Base-by-base conservation (phyloP, 768 basidiomycete genomes). In the Calvatia gigantea region DNA sequence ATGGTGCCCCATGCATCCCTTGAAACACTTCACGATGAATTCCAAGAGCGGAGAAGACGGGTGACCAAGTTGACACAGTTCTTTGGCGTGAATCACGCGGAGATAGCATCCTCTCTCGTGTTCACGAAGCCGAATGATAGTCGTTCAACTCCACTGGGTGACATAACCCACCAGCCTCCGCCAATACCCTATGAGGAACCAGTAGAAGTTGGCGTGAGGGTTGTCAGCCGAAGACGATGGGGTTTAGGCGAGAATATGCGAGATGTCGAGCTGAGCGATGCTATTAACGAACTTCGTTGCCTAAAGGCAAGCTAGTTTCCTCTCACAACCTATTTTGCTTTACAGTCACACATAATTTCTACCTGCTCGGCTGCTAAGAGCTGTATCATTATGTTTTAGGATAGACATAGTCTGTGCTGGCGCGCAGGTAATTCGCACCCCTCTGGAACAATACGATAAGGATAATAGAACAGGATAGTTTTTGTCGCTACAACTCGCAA, bases 51-150 rank as follows among this genome's bases (percentile, higher is more conserved):
- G 33, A 68, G 76, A n/a, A 65, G 74, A 6, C 76, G 80, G 28
- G 75, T 75, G n/a, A 76, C 75, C 54, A 85, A 84, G 64, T 66
- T 85, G 38, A 72, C 79, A 23, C 76, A 75, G 41, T 83, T 85
- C 67, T 84, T 84, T 64, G 82, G 82, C 12, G 81, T 83, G 29
- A 72, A 67, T 25, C 76, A 75, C 60, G 68, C 75, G 51, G 77
- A 80, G 59, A 69, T 84, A 27, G 65, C 71, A 3, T 58, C 65
- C 23, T 65, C 69, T 2, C 43, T 67, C 11, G 38, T 57, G 29
- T 43, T 21, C 29, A 28, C 44, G 21, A 49, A 56, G 28, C 35
- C 51, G 23, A 33, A 33, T 23, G 35, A 32, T n/a, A n/a, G 29
- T 15, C 29, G 25, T 17, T 14, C 23, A 15, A 14, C 35, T 7